phyloP scores from a whole-genome alignment of 208 protist species.

The Herpetomonas tarakana region DNA sequence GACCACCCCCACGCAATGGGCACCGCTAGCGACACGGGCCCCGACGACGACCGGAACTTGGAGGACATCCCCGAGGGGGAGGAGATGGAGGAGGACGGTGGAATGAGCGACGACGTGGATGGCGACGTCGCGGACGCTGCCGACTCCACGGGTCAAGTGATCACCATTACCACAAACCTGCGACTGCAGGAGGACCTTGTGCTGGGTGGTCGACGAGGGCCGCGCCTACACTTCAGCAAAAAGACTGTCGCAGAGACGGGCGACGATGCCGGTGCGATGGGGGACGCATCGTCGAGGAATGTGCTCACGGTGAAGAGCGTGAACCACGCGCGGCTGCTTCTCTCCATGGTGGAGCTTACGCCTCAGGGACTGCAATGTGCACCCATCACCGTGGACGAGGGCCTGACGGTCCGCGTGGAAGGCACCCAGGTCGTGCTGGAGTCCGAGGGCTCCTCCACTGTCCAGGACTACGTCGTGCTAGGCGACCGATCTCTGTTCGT shows the following conservation, averaged over 20 bases:
- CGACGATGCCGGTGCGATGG: background rate
- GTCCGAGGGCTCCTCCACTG: background rate
- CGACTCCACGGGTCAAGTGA: background rate
- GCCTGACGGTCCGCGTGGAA: slow-evolving; percentile 36
- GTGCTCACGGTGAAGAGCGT: slow-evolving; percentile 25
- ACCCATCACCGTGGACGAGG: slow-evolving; percentile 36
- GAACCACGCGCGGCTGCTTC: slow-evolving; percentile 37
- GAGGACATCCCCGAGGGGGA: no score
- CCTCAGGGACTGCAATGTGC: slow-evolving; percentile 12
- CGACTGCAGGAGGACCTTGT: slow-evolving; percentile 24
- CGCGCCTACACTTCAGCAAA: slow-evolving; percentile 28
- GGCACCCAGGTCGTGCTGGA: slow-evolving; percentile 25
- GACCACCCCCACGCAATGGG: no score
- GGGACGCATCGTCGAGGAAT: slow-evolving; percentile 14
- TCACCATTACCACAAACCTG: slow-evolving; percentile 10
- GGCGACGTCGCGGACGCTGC: background rate
- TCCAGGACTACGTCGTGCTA: slow-evolving; percentile 22
- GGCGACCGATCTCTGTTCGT: slow-evolving; percentile 35
- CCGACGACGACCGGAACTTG: no score
- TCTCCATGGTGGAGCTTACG: slow-evolving; percentile 15
- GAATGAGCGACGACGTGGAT: background rate
- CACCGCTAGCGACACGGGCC: no score
- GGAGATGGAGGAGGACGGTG: no score
- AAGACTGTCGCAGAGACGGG: background rate
- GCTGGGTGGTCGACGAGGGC: slow-evolving; percentile 26